These are phyloP conservation scores for Alternaria tenuissima DNA, from an alignment of 2,329 filamentous ascomycete species.

Conservation along the genomic window DNA sequence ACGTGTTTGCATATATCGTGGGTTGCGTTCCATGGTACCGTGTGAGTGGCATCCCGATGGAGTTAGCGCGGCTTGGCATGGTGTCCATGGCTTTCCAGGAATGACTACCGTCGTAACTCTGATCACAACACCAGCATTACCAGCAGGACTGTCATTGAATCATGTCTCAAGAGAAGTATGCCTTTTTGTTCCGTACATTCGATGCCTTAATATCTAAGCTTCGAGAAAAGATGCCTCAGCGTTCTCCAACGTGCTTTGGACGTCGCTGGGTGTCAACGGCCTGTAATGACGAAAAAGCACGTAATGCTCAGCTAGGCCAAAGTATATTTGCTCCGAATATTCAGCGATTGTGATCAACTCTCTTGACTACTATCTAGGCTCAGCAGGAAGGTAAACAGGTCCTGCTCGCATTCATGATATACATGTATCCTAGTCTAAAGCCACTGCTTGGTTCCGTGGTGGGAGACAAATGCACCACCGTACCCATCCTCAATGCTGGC, in stretches of 20 bases:
- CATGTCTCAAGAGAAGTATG: neutral
- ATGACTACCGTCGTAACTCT: neutral
- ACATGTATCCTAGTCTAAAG: neutral
- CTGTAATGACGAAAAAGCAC: neutral
- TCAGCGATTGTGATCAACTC: neutral
- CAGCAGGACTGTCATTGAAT: neutral
- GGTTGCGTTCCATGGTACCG: constrained; percentile 17
- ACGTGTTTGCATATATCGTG: constrained; percentile 6
- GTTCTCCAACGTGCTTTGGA: neutral
- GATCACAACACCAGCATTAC: neutral
- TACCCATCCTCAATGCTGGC: neutral
- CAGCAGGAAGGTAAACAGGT: neutral
- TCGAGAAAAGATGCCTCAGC: neutral
- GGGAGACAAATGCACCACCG: neutral
- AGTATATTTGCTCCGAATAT: neutral
- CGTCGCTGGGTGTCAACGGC: neutral
- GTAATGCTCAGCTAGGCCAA: neutral
- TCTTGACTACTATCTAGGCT: neutral
- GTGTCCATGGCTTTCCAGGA: neutral
- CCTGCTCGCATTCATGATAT: neutral
- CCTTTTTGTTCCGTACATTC: neutral
- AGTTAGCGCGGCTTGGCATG: constrained; percentile 8
- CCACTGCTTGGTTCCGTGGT: neutral
- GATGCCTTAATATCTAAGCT: neutral
- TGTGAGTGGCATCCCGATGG: constrained; percentile 7